Percentiles rank a stretch among this genome's conserved stretches.
Conservation (phyloP, 495 filamentous ascomycete species). For the Choiromyces venosus region DNA sequence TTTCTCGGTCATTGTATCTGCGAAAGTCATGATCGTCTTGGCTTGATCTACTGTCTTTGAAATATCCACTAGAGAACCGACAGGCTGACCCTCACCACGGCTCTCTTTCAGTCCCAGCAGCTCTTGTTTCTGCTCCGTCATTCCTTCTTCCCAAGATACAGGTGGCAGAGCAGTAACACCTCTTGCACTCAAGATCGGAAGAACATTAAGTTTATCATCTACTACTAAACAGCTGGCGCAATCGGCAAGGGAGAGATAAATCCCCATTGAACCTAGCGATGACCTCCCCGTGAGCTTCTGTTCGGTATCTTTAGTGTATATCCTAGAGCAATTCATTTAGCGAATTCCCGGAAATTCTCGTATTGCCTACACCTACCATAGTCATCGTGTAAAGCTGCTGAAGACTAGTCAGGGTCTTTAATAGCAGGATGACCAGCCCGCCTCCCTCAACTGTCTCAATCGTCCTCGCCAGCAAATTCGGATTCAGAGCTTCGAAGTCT, state of each 20-base stretch:
- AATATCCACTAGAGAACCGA: slow-evolving; percentile 74
- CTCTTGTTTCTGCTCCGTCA: slow-evolving; percentile 64
- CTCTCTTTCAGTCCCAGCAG: slow-evolving; percentile 82
- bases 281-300: slow-evolving; percentile 94
- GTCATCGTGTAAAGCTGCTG: slow-evolving; percentile 96
- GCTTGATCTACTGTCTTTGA: slow-evolving; percentile 92
- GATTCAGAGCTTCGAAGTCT: slow-evolving; percentile 96
- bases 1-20: slow-evolving; percentile 95
- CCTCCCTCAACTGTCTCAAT: slow-evolving; percentile 98
- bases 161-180: slow-evolving; percentile 78
- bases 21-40: slow-evolving; percentile 88
- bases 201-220: slow-evolving; percentile 94
- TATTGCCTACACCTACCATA: slow-evolving; percentile 51
- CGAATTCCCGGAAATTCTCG: neutral
- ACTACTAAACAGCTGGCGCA: slow-evolving; percentile 94
- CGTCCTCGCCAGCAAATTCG: slow-evolving; percentile 87
- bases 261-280: slow-evolving; percentile 95
- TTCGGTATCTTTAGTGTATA: slow-evolving; percentile 91
- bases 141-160: slow-evolving; percentile 58
- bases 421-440: slow-evolving; percentile 77
- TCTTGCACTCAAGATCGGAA: slow-evolving; percentile 95
- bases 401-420: slow-evolving; percentile 95
- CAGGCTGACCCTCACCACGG: slow-evolving; percentile 73
- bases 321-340: slow-evolving; percentile 47
- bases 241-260: slow-evolving; percentile 93